These are phyloP conservation scores for Sugiyamaella boreocaroliniensis DNA, from an alignment of 805 yeast species.

Conservation along the genomic window DNA sequence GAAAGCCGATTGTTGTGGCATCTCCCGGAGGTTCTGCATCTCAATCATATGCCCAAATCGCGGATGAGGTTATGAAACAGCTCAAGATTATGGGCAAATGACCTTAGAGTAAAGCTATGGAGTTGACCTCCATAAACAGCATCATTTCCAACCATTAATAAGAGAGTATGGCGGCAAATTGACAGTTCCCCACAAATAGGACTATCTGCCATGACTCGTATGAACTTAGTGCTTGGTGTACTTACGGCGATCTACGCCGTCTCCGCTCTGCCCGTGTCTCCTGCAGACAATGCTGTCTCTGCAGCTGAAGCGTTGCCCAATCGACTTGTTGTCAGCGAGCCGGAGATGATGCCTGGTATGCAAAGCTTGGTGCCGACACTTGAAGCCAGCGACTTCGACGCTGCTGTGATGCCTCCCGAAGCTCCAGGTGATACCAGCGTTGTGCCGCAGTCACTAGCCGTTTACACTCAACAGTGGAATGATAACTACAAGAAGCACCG, in stretches of 20 bases:
- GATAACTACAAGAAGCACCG: conserved; percentile 10
- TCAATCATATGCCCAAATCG: conserved; percentile 44
- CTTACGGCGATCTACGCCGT: no score
- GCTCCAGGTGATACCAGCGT: not conserved
- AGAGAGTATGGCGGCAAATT: no score
- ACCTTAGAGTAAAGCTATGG: not conserved
- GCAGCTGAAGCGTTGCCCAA: no score
- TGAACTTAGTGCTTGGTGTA: no score
- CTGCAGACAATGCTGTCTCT: no score
- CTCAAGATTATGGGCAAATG: conserved; percentile 4
- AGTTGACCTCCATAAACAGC: no score
- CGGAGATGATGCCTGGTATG: no score
- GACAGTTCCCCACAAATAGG: no score
- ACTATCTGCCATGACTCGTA: no score
- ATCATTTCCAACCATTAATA: not conserved
- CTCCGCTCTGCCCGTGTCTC: no score
- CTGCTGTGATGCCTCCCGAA: not conserved
- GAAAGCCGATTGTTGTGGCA: conserved; percentile 53
- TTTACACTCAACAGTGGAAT: conserved; percentile 11
- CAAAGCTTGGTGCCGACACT: not conserved
- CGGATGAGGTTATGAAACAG: conserved; percentile 32
- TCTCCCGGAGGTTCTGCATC: conserved; percentile 34
- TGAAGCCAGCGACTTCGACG: not conserved
- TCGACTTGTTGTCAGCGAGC: no score
- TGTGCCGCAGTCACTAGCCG: conserved; percentile 8